Evolutionary conservation across 768 basidiomycete species (phyloP), one percentile per base, ranked within the genome.

Genomic region (Termitomyces sp.): DNA sequence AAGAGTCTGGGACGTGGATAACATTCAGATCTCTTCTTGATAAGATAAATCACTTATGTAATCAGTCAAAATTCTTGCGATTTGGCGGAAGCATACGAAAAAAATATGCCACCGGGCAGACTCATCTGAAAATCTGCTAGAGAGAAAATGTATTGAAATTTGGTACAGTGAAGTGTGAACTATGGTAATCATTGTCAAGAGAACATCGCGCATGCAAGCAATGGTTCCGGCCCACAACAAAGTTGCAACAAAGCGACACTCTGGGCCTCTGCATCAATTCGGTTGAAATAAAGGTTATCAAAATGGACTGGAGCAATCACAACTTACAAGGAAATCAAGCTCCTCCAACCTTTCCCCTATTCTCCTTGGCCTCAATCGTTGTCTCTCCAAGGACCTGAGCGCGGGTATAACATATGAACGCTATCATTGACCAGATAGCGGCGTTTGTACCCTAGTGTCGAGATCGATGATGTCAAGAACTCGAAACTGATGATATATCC

Each of bases 361-460:
- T 84, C 63, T 74, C 77, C 70, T 86, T 86, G 46, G 84, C 82
- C 62, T 81, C 87, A 57, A 76, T 79, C 76, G 91, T 87, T 56
- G 68, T 76, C 74, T 95, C 93, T 67, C 87, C 89, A 20, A 82
- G 77, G 61, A 79, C 70, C 44, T 85, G 75, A 13, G 91, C 89
- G 57, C 86, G 81, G 14, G 73, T 71, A 66, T 93, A 96, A 67
- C 86, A 86, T 57, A 79, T 62, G 28, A 81, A 77, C 18, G 91
- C 88, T 66, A 93, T 81, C 52, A 91, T 67, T 26, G 90, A 92
- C 80, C 85, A 97, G 52, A 95, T 71, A 13, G 87, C 86, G 30
- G 85, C 88, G 67, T 93, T 93, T 36, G 90, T 89, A 46, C 93
- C 93, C 91, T 95, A 59, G 32, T n/a, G 18, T 49, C 47, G 0